A percentile compares a stretch with the other conserved stretches of the same genome.
Evolutionary conservation across 768 basidiomycete genomes (phyloP).

Genomic region (Calocybe cyanea): DNA sequence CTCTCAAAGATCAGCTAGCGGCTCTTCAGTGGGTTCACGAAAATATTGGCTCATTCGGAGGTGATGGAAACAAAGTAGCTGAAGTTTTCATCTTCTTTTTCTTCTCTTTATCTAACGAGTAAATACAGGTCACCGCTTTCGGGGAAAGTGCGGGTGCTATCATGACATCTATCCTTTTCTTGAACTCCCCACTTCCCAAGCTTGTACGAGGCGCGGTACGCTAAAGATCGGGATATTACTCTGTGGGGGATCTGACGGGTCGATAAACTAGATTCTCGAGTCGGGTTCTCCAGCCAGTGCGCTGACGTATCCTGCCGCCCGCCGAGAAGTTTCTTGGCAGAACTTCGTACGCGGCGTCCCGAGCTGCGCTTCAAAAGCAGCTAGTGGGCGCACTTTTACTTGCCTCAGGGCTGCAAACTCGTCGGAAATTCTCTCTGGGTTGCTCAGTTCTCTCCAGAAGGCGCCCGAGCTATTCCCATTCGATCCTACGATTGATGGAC

Average conservation of each 20-base stretch:
- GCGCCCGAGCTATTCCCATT: constrained; percentile 29
- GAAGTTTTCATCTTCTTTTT: neutral
- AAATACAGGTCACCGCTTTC: constrained; percentile 39
- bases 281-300: constrained; percentile 35
- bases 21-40: constrained; percentile 48
- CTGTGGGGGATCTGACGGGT: neutral
- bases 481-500: constrained; percentile 38
- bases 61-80: constrained; percentile 45
- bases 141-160: constrained; percentile 50
- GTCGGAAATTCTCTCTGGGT: constrained; percentile 25
- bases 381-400: constrained; percentile 26
- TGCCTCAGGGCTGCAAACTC: constrained; percentile 27
- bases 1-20: constrained; percentile 33
- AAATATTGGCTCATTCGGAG: constrained; percentile 54
- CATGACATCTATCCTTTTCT: constrained; percentile 31
- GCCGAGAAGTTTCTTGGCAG: constrained; percentile 25
- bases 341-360: constrained; percentile 26
- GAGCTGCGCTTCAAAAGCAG: constrained; percentile 20
- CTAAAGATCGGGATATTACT: neutral
- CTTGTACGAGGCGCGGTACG: constrained; percentile 30
- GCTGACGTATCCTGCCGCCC: constrained; percentile 24
- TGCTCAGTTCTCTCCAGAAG: constrained; percentile 16
- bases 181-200: constrained; percentile 25
- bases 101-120: neutral
- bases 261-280: constrained; percentile 33